Evolutionary conservation across 768 basidiomycete genomes (phyloP).

Genomic region (Lactarius akahatsu): DNA sequence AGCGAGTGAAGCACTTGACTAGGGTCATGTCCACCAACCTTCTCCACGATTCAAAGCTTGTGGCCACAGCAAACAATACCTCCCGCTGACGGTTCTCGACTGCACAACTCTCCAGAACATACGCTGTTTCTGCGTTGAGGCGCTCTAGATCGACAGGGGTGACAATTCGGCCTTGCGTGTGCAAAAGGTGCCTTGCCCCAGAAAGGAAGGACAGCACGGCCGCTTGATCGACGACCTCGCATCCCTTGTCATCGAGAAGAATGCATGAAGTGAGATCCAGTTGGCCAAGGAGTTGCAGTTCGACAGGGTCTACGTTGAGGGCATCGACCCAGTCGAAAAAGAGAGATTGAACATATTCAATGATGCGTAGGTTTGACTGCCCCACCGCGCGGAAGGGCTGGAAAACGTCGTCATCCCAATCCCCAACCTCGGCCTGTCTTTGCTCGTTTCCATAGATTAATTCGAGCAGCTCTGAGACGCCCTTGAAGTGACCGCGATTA

Average conservation of each 20-base stretch:
- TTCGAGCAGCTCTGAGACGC: conserved; percentile 71
- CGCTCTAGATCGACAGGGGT: conserved; percentile 63
- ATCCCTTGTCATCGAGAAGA: conserved; percentile 66
- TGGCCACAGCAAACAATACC: conserved; percentile 65
- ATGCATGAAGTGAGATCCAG: conserved; percentile 71
- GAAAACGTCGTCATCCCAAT: conserved; percentile 51
- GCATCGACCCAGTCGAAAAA: conserved; percentile 88
- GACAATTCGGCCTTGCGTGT: conserved; percentile 65
- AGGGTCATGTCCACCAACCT: conserved; percentile 81
- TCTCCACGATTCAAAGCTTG: conserved; percentile 82
- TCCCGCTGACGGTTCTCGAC: conserved; percentile 87
- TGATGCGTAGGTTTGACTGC: conserved; percentile 80
- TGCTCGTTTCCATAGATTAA: conserved; percentile 73
- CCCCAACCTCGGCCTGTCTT: conserved; percentile 42
- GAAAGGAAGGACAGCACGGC: conserved; percentile 71
- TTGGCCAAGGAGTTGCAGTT: conserved; percentile 62
- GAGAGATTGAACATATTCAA: conserved; percentile 85
- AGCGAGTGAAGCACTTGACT: conserved; percentile 79
- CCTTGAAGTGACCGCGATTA: conserved; percentile 70
- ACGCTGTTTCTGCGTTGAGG: conserved; percentile 64
- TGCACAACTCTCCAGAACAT: conserved; percentile 80
- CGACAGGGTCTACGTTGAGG: conserved; percentile 53
- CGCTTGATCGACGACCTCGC: conserved; percentile 77
- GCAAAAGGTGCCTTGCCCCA: conserved; percentile 56
- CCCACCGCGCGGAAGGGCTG: conserved; percentile 69